phyloP scores from a whole-genome alignment of 495 filamentous ascomycete species.

The Penicillium psychrofluorescens region DNA sequence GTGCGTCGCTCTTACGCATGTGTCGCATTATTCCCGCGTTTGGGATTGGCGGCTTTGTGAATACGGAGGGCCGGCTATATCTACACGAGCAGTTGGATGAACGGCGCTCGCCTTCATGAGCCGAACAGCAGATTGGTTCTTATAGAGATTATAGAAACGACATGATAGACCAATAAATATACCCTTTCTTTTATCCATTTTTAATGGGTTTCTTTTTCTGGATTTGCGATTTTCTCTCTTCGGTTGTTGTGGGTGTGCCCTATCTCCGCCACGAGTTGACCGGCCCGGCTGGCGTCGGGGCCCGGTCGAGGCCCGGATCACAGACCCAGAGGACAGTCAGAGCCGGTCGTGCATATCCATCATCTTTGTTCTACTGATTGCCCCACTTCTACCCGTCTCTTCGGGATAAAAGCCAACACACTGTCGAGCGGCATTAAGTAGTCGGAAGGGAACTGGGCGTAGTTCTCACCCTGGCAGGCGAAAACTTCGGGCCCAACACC shows the following conservation, averaged over 20 bases:
- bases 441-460: too few species aligned
- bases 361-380: too few species aligned
- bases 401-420: too few species aligned
- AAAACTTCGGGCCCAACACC: too few species aligned
- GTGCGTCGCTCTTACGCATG: conserved; percentile 67
- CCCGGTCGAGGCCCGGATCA: too few species aligned
- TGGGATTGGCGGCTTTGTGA: conserved; percentile 82
- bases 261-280: background rate
- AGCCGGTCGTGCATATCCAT: too few species aligned
- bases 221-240: background rate
- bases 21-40: conserved; percentile 85
- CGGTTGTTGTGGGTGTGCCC: conserved; percentile 6
- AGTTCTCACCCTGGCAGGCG: too few species aligned
- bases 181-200: conserved; percentile 12
- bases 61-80: conserved; percentile 46
- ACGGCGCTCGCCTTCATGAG: conserved; percentile 7
- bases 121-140: too few species aligned
- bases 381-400: too few species aligned
- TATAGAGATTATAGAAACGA: too few species aligned
- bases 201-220: background rate
- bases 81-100: conserved; percentile 23
- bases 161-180: conserved; percentile 18
- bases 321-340: too few species aligned
- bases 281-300: background rate
- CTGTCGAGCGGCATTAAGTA: too few species aligned